Evolutionary conservation across 352 stramenopile genomes (phyloP).

Genomic region (Globisporangium cederbergense): DNA sequence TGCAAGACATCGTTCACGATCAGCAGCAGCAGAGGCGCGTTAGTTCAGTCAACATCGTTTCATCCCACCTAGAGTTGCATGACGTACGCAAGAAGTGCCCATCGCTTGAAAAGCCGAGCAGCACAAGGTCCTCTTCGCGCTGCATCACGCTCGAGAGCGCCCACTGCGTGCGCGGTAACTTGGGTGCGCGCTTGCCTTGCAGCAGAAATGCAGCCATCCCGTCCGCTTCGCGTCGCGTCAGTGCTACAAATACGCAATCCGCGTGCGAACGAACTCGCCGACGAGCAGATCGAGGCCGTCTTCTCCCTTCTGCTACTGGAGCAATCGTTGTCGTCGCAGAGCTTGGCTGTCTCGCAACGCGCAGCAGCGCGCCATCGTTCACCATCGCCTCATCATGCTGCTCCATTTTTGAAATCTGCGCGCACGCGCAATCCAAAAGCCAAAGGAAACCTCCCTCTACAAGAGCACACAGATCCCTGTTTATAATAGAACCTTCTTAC

Average conservation of each 20-base stretch:
- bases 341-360: background rate
- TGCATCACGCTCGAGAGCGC: conserved; percentile 32
- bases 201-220: background rate
- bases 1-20: conserved; percentile 11
- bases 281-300: background rate
- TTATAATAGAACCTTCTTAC: background rate
- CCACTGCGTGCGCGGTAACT: conserved; percentile 14
- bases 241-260: background rate
- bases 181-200: background rate
- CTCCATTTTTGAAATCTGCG: conserved; percentile 7
- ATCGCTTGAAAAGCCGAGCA: conserved; percentile 71
- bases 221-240: conserved; percentile 9
- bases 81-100: conserved; percentile 53
- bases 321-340: background rate
- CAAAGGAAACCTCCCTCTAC: conserved; percentile 1
- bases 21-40: background rate
- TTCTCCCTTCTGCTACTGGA: background rate
- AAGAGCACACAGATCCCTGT: background rate
- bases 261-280: background rate
- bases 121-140: conserved; percentile 38
- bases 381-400: background rate
- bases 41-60: too few relatives aligned
- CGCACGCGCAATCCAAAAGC: background rate
- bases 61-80: background rate
- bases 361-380: background rate